Base-by-base conservation (phyloP, 441 rosid species). In the Jatropha podagrica region DNA sequence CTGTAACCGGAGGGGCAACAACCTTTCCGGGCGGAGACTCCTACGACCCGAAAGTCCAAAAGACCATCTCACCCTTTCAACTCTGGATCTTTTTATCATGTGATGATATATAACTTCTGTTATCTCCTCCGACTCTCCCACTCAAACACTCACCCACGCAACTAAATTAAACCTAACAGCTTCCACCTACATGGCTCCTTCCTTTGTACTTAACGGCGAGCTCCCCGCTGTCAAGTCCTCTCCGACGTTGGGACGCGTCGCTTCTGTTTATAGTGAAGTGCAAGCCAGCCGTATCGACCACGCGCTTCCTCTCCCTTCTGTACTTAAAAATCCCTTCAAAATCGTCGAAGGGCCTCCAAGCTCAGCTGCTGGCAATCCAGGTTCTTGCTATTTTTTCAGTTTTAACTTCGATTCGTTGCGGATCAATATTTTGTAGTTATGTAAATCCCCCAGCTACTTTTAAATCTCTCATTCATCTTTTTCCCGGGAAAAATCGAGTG, bases 301-400 rank as follows among this genome's bases (percentile, higher is more conserved):
- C 81, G 76, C 80, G 9, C 97, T 94, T 74, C 93, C 97, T 77
- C 83, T 94, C 44, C 99, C 99, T 73, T 94, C 97, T 26, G 98
- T 92, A 17, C 89, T 96, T 40, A 81, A 58, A 60, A 83, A 79
- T 67, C 80, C 94, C 20, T 92, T 92, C 89, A 87, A 86, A 79
- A 73, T 94, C 90, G 91, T 90, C 77, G 92, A 94, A 18, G 98
- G 98, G 6, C 91, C 94, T 15, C 88, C 89, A 32, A 94, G 98
- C 74, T 88, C 99, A 40, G 94, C 98, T 65, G 97, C 99, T 10
- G 97, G 99, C 48, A 92, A 87, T 81, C 95, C 99, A 48, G 97
- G 99, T 92, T 12, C 40, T 40, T 48, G 2, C 3, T 54, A 5
- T 18, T 14, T 23, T 38, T 67, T 17, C 46, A 27, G 6, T 60